These are phyloP conservation scores for thale cress (Arabidopsis thaliana) DNA, from an alignment of 345 rosid species.

Conservation along the genomic window DNA sequence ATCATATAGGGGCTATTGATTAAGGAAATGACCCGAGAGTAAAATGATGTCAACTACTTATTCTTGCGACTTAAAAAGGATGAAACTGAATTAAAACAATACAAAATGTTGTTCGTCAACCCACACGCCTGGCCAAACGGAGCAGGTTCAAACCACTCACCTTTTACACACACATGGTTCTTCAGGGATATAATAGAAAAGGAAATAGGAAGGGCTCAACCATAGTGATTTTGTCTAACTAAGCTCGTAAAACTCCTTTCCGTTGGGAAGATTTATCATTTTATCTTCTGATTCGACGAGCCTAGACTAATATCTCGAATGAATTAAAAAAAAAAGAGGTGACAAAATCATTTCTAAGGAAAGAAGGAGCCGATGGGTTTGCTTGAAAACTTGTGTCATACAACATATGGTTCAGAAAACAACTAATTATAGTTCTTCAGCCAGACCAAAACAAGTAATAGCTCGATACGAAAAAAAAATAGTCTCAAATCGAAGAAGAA, in stretches of 20 bases:
- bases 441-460: slow-evolving; percentile 5
- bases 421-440: slow-evolving; percentile 5
- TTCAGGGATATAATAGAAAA: too few relatives aligned
- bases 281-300: background rate
- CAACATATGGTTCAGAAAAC: background rate
- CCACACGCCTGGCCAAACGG: too few relatives aligned
- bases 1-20: background rate
- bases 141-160: too few relatives aligned
- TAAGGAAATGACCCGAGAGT: background rate
- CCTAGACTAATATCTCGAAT: background rate
- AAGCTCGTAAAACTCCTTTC: background rate
- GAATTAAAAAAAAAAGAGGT: too few relatives aligned
- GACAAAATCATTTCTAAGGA: background rate
- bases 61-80: too few relatives aligned
- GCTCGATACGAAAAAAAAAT: slow-evolving; percentile 16
- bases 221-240: too few relatives aligned
- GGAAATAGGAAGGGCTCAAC: too few relatives aligned
- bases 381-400: background rate
- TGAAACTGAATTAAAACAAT: too few relatives aligned
- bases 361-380: background rate
- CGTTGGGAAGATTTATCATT: background rate
- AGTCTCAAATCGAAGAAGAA: background rate
- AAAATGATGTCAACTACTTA: background rate
- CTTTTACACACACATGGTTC: too few relatives aligned
- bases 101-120: too few relatives aligned